Conservation (phyloP, 352 stramenopile genomes). For the Aphanomyces cochlioides region DNA sequence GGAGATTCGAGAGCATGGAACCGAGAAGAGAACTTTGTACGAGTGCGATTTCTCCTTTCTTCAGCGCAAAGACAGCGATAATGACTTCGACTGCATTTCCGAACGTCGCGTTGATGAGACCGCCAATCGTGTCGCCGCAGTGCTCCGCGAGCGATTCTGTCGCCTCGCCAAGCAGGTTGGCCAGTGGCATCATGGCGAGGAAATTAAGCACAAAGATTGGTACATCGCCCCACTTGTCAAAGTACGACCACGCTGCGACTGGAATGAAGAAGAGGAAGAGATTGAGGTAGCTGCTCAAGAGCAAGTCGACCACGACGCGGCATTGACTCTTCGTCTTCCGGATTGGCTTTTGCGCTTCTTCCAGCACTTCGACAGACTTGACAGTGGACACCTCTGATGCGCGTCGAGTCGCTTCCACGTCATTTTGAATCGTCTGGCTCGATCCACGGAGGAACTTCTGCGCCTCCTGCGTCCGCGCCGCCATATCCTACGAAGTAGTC, state of each 20-base stretch:
- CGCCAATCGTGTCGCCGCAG: slow-evolving; percentile 85
- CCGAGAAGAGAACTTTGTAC: slow-evolving; percentile 86
- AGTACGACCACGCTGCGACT: slow-evolving; percentile 28
- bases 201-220: slow-evolving; percentile 86
- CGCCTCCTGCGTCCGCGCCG: slow-evolving; percentile 14
- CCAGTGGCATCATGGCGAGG: slow-evolving; percentile 78
- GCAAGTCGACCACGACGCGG: slow-evolving; percentile 20
- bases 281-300: slow-evolving; percentile 29
- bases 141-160: slow-evolving; percentile 86
- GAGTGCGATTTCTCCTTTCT: slow-evolving; percentile 72
- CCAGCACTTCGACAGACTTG: not conserved
- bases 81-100: slow-evolving; percentile 89
- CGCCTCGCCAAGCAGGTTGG: slow-evolving; percentile 76
- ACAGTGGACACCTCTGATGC: slow-evolving; percentile 6
- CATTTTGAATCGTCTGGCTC: slow-evolving; percentile 2
- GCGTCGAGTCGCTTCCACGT: not conserved
- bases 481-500: slow-evolving; percentile 13
- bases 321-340: slow-evolving; percentile 15
- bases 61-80: slow-evolving; percentile 79
- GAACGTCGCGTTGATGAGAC: slow-evolving; percentile 88
- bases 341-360: not conserved
- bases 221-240: slow-evolving; percentile 33
- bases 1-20: slow-evolving; percentile 84
- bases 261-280: slow-evolving; percentile 29
- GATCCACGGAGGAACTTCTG: slow-evolving; percentile 26